Conservation (phyloP, 768 basidiomycete species). For the Suillus brevipes region DNA sequence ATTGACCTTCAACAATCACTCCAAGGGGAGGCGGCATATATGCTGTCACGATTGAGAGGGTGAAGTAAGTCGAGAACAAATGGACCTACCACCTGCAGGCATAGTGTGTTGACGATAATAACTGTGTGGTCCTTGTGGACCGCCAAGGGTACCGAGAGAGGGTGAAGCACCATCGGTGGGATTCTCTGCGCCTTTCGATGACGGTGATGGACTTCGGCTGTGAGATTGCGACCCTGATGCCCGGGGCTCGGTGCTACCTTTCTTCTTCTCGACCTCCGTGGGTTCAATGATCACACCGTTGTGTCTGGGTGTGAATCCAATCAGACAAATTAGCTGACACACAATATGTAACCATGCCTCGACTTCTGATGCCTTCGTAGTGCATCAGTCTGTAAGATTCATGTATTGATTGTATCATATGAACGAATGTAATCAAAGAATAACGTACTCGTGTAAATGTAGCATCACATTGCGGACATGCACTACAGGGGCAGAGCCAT, state of each 20-base stretch:
- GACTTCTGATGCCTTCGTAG: slow-evolving; percentile 80
- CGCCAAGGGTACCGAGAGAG: slow-evolving; percentile 34
- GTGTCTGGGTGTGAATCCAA: slow-evolving; percentile 39
- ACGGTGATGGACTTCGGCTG: slow-evolving; percentile 52
- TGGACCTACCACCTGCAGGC: slow-evolving; percentile 40
- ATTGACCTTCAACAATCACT: slow-evolving; percentile 44
- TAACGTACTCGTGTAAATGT: slow-evolving; percentile 72
- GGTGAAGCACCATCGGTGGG: slow-evolving; percentile 30
- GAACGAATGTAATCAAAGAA: slow-evolving; percentile 15
- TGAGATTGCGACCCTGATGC: slow-evolving; percentile 47
- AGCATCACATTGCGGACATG: slow-evolving; percentile 79
- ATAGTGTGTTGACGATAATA: slow-evolving; percentile 70
- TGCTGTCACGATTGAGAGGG: slow-evolving; percentile 29
- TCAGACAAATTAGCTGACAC: slow-evolving; percentile 6
- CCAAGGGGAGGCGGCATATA: slow-evolving; percentile 42
- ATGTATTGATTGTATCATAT: slow-evolving; percentile 12
- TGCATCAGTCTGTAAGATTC: slow-evolving; percentile 63
- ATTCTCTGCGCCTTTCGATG: slow-evolving; percentile 39
- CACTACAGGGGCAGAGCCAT: slow-evolving; percentile 38
- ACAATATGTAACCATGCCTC: slow-evolving; percentile 44
- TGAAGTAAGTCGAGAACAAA: neutral
- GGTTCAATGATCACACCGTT: slow-evolving; percentile 68
- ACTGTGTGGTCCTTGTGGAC: slow-evolving; percentile 43
- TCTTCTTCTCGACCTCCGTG: slow-evolving; percentile 23
- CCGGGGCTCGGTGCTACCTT: slow-evolving; percentile 22